These are phyloP conservation scores for Globisporangium radiosum DNA, from an alignment of 352 stramenopile species.

Conservation along the genomic window DNA sequence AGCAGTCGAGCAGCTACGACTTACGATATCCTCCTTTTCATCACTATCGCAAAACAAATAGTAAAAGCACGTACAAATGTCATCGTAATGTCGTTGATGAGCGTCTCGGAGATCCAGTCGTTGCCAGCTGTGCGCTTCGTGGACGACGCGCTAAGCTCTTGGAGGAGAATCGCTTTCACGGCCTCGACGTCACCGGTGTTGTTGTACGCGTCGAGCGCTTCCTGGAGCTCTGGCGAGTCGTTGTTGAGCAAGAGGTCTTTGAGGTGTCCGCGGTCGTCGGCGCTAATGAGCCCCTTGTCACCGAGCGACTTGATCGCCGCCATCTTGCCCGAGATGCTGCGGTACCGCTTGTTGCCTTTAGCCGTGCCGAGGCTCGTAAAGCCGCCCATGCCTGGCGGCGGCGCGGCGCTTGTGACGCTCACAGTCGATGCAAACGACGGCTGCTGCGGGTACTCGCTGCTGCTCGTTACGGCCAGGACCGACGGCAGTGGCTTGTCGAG, in stretches of 20 bases:
- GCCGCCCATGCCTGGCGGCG: conserved; percentile 21
- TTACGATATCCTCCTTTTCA: no score
- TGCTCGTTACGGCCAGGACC: neutral
- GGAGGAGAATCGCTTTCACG: conserved; percentile 57
- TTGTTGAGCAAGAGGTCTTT: conserved; percentile 79
- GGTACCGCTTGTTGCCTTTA: conserved; percentile 67
- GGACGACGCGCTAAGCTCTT: conserved; percentile 58
- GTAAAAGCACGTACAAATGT: conserved; percentile 33
- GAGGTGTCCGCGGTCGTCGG: conserved; percentile 57
- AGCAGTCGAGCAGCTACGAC: no score
- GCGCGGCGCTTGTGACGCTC: neutral
- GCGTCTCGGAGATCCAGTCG: conserved; percentile 68
- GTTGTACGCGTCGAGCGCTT: conserved; percentile 70
- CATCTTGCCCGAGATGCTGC: conserved; percentile 78
- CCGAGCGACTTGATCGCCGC: conserved; percentile 73
- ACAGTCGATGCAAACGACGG: conserved; percentile 1
- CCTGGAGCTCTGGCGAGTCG: conserved; percentile 66
- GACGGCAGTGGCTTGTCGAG: neutral
- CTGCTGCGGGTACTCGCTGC: conserved; percentile 14
- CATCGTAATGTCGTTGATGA: conserved; percentile 67
- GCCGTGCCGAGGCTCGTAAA: conserved; percentile 23
- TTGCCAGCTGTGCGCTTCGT: conserved; percentile 59
- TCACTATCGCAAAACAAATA: no score
- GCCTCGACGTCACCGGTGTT: conserved; percentile 72
- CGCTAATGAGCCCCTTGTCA: conserved; percentile 66